Conservation (phyloP, 768 basidiomycete genomes). For the Boletales sp. region DNA sequence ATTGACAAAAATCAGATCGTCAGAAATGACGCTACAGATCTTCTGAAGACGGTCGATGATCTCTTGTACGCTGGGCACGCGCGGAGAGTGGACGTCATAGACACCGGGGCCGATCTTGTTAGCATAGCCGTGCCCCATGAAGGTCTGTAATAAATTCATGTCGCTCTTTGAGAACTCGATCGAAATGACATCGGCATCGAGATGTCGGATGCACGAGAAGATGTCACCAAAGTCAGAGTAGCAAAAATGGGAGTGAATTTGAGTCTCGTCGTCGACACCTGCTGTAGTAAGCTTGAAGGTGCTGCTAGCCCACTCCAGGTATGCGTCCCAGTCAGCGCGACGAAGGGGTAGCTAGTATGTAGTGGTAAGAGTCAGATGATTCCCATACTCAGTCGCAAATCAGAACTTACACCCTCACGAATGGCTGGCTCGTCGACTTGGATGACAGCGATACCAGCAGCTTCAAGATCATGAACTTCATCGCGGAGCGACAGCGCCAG, state of each 20-base stretch:
- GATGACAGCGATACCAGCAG: slow-evolving; percentile 94
- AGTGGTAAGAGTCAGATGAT: background rate
- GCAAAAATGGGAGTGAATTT: slow-evolving; percentile 99
- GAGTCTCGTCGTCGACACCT: slow-evolving; percentile 89
- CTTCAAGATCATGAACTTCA: slow-evolving; percentile 95
- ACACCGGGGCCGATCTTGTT: slow-evolving; percentile 99
- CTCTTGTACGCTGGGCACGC: slow-evolving; percentile 91
- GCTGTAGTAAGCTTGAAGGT: slow-evolving; percentile 98
- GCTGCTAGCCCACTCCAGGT: slow-evolving; percentile 98
- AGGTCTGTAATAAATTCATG: slow-evolving; percentile 94
- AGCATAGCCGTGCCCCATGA: slow-evolving; percentile 92
- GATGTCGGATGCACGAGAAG: slow-evolving; percentile 93
- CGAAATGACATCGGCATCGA: slow-evolving; percentile 98
- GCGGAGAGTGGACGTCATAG: slow-evolving; percentile 99
- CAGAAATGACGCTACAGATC: slow-evolving; percentile 80
- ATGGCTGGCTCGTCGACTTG: slow-evolving; percentile 99
- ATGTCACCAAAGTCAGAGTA: slow-evolving; percentile 99
- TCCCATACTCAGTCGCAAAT: background rate
- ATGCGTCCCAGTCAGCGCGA: slow-evolving; percentile 92
- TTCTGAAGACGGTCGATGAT: slow-evolving; percentile 87
- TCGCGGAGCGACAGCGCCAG: slow-evolving; percentile 97
- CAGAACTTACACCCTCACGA: slow-evolving; percentile 83
- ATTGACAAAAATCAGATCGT: slow-evolving; percentile 85
- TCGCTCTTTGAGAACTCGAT: slow-evolving; percentile 98
- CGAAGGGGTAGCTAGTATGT: slow-evolving; percentile 78